Evolutionary conservation across 768 basidiomycete species (phyloP), one percentile per base, ranked within the genome.

Genomic region (Lactarius deliciosus): DNA sequence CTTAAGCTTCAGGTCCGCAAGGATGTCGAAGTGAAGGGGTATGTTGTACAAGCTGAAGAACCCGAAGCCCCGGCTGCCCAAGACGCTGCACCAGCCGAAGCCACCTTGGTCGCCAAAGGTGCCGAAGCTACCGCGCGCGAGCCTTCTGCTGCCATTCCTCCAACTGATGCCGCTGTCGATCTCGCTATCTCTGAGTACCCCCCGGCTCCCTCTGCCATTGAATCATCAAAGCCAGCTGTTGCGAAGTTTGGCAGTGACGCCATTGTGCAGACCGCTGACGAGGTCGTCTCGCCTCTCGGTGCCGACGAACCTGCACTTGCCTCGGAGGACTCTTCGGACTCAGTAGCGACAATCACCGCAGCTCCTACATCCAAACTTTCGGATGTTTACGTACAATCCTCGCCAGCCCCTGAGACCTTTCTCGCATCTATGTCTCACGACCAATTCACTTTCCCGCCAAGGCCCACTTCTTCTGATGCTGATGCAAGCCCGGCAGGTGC

Each of bases 381-480:
- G 5, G 32, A 56, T 20, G 8, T 6, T 9, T 3, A 28, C 18
- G 53, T 34, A 11, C 15, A 10, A 3, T 3, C 30, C 1, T 7
- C 34, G 1, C 18, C 61, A 38, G 62, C 5, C 1, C 41, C 30
- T 10, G 66, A 68, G n/a, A 56, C 41, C 0, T 68, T 68, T 25
- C 66, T 68, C 25, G 28, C 53, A 2, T 64, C 66, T 1, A 32
- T 68, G 43, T 60, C 62, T 2, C 62, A 56, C 34, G 66, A 64
- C 20, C 66, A 68, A 3, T 68, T 68, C 43, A 64, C 62, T 0
- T 67, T 67, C 47, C 66, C 66, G 5, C 66, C 66, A 9, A 63
- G 55, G 28, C 58, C 62, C 0, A 16, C 57, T 15, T 63, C 15
- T 10, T 38, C 57, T 30, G 30, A 58, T 4, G 5, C 50, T 11